Evolutionary conservation across 805 yeast genomes (phyloP).

Genomic region (Starmerella floricola): DNA sequence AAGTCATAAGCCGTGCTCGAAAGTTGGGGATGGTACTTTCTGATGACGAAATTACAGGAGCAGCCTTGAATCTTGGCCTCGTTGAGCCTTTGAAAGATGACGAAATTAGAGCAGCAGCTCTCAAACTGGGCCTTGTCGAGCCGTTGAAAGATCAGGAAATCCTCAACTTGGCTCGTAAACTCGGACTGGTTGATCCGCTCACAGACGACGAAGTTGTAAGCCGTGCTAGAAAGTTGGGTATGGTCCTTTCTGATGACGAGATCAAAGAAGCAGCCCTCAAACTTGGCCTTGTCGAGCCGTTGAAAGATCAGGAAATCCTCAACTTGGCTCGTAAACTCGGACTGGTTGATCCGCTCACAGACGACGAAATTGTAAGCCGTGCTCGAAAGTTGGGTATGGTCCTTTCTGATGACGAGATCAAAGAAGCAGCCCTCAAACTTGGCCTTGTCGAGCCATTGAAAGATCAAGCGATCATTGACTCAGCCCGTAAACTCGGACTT

Average conservation of each 20-base stretch:
- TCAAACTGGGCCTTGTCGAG: conserved; percentile 9
- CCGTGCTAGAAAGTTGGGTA: conserved; percentile 14
- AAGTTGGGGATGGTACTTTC: conserved; percentile 17
- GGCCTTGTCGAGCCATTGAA: conserved; percentile 11
- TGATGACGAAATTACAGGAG: conserved; percentile 8
- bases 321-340: conserved; percentile 2
- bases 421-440: conserved; percentile 32
- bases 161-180: conserved; percentile 20
- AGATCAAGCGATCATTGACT: conserved; percentile 4
- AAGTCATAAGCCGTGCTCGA: conserved; percentile 8
- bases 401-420: conserved; percentile 10
- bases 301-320: neutral
- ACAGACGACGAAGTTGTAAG: conserved; percentile 8
- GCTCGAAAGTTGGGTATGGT: conserved; percentile 23
- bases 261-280: conserved; percentile 7
- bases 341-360: conserved; percentile 7
- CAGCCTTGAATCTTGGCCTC: conserved; percentile 21
- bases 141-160: conserved; percentile 44
- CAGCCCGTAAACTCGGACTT: conserved; percentile 23
- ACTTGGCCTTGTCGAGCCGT: conserved; percentile 17
- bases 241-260: conserved; percentile 5
- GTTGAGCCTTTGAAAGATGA: conserved; percentile 5
- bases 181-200: conserved; percentile 20
- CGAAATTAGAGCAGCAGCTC: conserved; percentile 33
- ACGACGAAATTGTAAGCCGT: conserved; percentile 1